phyloP scores from a whole-genome alignment of 2,329 filamentous ascomycete species.

The Penicillium digitatum region DNA sequence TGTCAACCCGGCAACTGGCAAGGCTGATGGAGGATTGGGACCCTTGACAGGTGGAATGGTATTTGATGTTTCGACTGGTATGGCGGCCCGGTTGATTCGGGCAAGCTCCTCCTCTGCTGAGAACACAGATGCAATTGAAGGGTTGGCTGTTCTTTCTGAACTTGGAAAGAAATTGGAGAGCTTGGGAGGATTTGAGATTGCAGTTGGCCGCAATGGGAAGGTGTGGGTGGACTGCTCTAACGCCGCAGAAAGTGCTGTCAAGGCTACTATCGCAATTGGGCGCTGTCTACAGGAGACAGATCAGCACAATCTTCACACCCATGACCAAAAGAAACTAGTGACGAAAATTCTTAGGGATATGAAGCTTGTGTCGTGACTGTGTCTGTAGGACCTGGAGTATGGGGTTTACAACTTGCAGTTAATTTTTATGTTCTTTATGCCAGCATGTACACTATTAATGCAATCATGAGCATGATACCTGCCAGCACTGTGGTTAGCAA shows the following conservation, averaged over 20 bases:
- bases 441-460: slow-evolving; percentile 17
- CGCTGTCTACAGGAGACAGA: slow-evolving; percentile 76
- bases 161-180: slow-evolving; percentile 67
- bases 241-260: slow-evolving; percentile 55
- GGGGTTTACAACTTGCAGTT: slow-evolving; percentile 4
- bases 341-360: slow-evolving; percentile 42
- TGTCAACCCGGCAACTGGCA: slow-evolving; percentile 79
- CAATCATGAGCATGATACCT: slow-evolving; percentile 6
- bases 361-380: slow-evolving; percentile 31
- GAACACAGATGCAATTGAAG: slow-evolving; percentile 51
- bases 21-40: slow-evolving; percentile 83
- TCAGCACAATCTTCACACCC: slow-evolving; percentile 47
- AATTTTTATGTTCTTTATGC: slow-evolving; percentile 6
- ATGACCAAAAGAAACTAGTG: slow-evolving; percentile 48
- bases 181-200: slow-evolving; percentile 74
- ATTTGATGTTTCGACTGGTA: slow-evolving; percentile 71
- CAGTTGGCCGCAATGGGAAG: slow-evolving; percentile 85
- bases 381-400: slow-evolving; percentile 6
- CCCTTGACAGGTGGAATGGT: slow-evolving; percentile 81
- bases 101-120: slow-evolving; percentile 40
- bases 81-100: slow-evolving; percentile 69
- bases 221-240: slow-evolving; percentile 78
- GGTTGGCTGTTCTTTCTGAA: slow-evolving; percentile 71
- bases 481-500: not conserved
- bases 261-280: slow-evolving; percentile 72